Base-by-base conservation (phyloP, 2,329 filamentous ascomycete species). In the Xylaria hypoxylon region DNA sequence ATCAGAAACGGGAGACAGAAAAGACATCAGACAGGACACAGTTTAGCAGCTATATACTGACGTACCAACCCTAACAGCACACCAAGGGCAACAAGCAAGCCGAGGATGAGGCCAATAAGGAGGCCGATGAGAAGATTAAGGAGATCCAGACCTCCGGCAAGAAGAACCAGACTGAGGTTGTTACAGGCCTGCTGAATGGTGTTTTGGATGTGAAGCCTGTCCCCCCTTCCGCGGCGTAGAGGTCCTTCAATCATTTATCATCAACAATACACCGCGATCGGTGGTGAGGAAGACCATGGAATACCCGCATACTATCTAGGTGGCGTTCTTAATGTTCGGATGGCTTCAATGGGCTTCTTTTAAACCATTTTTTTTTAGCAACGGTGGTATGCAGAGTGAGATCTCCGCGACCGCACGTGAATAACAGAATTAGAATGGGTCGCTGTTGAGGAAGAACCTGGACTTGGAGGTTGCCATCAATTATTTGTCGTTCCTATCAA, bases 11-110 rank as follows among this genome's bases (percentile, higher is more conserved):
- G 24, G 6, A 40, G 45, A 59, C 50, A 57, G 15, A 28, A 47
- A 58, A 24, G 55, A 48, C 28, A 22, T 53, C 35, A 48, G 10
- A 40, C n/a, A 28, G 33, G 35, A 26, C 38, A 19, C 51, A n/a
- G 26, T 47, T 28, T 44, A n/a, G 15, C 10, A 52, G 19, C 38
- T 22, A 28, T 19, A 17, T 69, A 67, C 64, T 69, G 28, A 67
- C 51, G 15, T 48, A 22, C 17, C 3, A 8, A 51, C 22, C 28
- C n/a, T 5, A 28, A 51, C 22, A 98, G 95, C 95, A 99, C 83
- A 91, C 92, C 75, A 92, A 92, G 80, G 94, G 94, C 76, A 97
- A 97, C 86, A 84, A 86, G 78, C 88, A 90, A 73, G 91, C 92
- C 70, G 92, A 95, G 79, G 87, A 89, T 69, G 89, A 94, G 75